Base-by-base conservation (phyloP, 176 grass and related monocot species). In the Luzula sylvatica region DNA sequence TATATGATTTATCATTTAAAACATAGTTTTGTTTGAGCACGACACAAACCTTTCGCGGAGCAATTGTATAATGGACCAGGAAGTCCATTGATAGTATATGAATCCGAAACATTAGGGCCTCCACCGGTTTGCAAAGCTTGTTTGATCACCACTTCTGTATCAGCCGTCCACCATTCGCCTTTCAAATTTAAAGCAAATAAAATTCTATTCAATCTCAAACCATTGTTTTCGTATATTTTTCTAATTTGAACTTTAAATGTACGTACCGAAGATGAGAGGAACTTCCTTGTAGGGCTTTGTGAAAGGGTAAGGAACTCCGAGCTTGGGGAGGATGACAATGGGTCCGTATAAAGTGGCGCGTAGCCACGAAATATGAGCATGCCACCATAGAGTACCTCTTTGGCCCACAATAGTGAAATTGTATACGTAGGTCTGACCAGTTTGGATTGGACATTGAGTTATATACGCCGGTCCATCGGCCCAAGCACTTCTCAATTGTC, bases 381-480 rank as follows among this genome's bases (percentile, higher is more conserved):
- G 82, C 82, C 82, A 87, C 70, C 75, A 87, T 29, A 87, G 77
- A 26, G 82, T 81, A 3, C 83, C 83, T 9, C 83, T 77, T 69
- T 95, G 88, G 1, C 75, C 76, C 1, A 61, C 4, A 21, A 81
- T 41, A 3, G 26, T 58, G 72, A 78, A 95, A 5, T 70, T 29
- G 69, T 88, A 95, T 0, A 81, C 72, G 38, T 72, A 88, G 79
- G 83, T 84, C 13, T 32, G 47, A 0, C 88, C 88, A 0, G 76
- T 72, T 42, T 46, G 76, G 56, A 95, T 84, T 0, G 88, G 88
- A 42, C 88, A 95, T 61, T 95, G 88, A 52, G 88, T 95, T 49
- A 95, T 47, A 65, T 84, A 88, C 0, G 83, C 60, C 8, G 88
- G 88, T 0, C 88, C 88, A 43, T 95, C 88, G 0, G 76, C 66